A percentile compares a stretch with the other conserved stretches of the same genome.
Conservation (phyloP, 768 basidiomycete genomes). For the Coprinopsis sp. region DNA sequence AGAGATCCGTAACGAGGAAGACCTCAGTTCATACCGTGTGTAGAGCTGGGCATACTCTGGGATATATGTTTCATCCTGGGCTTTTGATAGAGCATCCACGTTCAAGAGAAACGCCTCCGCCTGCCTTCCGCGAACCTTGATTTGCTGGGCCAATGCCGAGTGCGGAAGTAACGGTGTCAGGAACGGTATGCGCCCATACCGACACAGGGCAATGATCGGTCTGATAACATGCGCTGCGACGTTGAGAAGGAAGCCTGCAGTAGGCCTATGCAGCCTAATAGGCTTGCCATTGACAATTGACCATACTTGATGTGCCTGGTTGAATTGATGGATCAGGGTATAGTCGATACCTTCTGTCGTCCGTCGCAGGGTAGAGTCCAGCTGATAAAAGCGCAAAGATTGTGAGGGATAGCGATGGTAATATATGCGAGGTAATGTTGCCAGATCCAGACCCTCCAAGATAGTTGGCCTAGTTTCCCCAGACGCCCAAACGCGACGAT, state of each 20-base stretch:
- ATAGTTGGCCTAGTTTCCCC: slow-evolving; percentile 19
- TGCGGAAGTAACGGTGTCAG: background rate
- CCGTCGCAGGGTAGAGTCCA: slow-evolving; percentile 34
- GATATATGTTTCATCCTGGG: slow-evolving; percentile 30
- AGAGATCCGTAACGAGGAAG: background rate
- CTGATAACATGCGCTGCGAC: slow-evolving; percentile 13
- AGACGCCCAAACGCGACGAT: background rate
- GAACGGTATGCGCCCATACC: slow-evolving; percentile 11
- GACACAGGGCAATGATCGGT: slow-evolving; percentile 13
- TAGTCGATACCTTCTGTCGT: slow-evolving; percentile 28
- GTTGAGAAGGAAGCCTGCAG: slow-evolving; percentile 22
- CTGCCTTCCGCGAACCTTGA: slow-evolving; percentile 54
- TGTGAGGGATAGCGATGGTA: slow-evolving; percentile 51
- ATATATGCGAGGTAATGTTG: slow-evolving; percentile 32
- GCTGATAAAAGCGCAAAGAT: slow-evolving; percentile 62
- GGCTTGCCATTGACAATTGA: slow-evolving; percentile 13
- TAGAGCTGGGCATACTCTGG: slow-evolving; percentile 52
- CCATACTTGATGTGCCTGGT: slow-evolving; percentile 15
- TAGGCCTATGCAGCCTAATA: slow-evolving; percentile 10
- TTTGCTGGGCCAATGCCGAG: slow-evolving; percentile 47
- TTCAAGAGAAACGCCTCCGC: slow-evolving; percentile 38
- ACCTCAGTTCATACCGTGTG: slow-evolving; percentile 47
- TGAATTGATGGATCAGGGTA: slow-evolving; percentile 39
- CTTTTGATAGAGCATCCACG: slow-evolving; percentile 32
- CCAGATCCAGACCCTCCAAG: background rate